phyloP scores from a whole-genome alignment of 2,329 filamentous ascomycete genomes.

The Teratosphaeria viscida region DNA sequence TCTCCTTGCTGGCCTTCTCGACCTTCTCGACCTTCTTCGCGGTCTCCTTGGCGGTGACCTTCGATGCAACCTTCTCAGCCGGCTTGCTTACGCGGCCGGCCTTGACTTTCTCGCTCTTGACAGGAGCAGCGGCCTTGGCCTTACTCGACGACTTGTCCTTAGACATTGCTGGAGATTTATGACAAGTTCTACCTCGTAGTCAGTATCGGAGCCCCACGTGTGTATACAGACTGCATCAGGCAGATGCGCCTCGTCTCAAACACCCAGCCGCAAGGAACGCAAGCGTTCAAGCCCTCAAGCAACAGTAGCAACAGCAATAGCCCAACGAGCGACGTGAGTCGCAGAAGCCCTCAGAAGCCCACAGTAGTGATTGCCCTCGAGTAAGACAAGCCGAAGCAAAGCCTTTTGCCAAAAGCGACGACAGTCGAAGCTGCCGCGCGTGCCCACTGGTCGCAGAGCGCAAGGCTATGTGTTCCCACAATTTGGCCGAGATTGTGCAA shows the following conservation, averaged over 20 bases:
- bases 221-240: constrained; percentile 4
- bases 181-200: constrained; percentile 20
- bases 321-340: constrained; percentile 23
- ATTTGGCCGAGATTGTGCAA: constrained; percentile 31
- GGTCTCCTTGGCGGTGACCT: constrained; percentile 43
- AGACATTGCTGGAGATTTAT: constrained; percentile 27
- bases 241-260: constrained; percentile 25
- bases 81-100: constrained; percentile 58
- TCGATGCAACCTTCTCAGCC: constrained; percentile 48
- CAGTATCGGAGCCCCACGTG: constrained; percentile 12
- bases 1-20: constrained; percentile 30
- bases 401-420: constrained; percentile 30
- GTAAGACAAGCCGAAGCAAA: constrained; percentile 15
- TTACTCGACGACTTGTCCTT: constrained; percentile 36
- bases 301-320: constrained; percentile 23
- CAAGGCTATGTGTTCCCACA: constrained; percentile 46
- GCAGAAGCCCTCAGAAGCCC: constrained; percentile 27
- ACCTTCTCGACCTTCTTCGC: constrained; percentile 32
- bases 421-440: constrained; percentile 14
- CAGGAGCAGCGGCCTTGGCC: constrained; percentile 29
- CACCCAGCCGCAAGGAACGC: constrained; percentile 26
- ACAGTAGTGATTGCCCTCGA: constrained; percentile 25
- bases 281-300: constrained; percentile 32
- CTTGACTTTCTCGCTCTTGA: constrained; percentile 44
- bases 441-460: constrained; percentile 34